Percentiles rank a stretch among this genome's conserved stretches.
phyloP scores from a whole-genome alignment of 2,329 filamentous ascomycete genomes.

The Apiospora saccharicola region DNA sequence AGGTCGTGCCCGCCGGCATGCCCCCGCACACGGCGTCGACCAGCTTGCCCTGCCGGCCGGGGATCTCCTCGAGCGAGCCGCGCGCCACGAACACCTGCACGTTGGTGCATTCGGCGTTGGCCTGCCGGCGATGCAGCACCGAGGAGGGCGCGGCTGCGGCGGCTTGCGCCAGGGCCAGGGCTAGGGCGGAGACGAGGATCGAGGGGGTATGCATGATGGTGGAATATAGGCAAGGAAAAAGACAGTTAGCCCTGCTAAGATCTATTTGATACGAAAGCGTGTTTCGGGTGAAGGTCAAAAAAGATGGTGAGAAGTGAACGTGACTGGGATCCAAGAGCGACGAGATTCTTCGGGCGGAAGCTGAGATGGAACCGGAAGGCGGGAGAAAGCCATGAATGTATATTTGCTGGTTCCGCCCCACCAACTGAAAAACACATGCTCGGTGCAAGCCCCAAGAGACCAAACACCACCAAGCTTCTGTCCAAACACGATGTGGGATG shows the following conservation, averaged over 20 bases:
- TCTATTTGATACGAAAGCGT: not conserved
- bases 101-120: not conserved
- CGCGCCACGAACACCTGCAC: conserved; percentile 22
- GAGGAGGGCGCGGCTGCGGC: not conserved
- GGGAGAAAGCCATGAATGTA: not conserved
- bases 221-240: no score
- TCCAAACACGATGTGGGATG: not conserved
- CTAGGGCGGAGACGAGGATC: conserved; percentile 1
- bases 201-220: not conserved
- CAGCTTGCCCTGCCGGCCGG: conserved; percentile 20
- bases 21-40: conserved; percentile 14
- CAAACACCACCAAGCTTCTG: not conserved
- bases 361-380: not conserved
- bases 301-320: not conserved
- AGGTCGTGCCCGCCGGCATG: not conserved
- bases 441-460: no score
- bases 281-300: not conserved
- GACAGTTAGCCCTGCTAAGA: not conserved
- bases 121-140: not conserved
- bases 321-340: not conserved
- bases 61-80: conserved; percentile 20
- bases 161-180: conserved; percentile 19
- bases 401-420: not conserved
- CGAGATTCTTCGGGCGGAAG: not conserved
- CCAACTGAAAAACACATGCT: not conserved